Evolutionary conservation across 345 rosid species (phyloP), one percentile per base, ranked within the genome.

Genomic region (Euphorbia tirucalli): DNA sequence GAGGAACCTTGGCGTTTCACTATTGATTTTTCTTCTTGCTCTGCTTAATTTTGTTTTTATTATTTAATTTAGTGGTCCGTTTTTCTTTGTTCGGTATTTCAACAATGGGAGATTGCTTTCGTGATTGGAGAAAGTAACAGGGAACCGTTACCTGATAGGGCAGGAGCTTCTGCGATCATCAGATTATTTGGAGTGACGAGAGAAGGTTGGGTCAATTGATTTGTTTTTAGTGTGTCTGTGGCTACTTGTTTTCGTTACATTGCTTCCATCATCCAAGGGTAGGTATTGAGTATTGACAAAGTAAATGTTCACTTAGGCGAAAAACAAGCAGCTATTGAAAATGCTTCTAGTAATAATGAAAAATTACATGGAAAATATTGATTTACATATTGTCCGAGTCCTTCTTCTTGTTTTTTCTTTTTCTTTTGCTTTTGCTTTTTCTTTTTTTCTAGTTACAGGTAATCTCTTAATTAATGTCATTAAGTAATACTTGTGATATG

Each of bases 81-180:
- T 16, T 4, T 58, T 27, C 58, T 62, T 22, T 68, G 65, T 73
- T 59, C 75, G 90, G 97, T 81, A 65, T 95, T 88, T 77, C 99
- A 95, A 86, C 97, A 92, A 71, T 74, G 92, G 87, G 97, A 92
- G 93, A 92, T 95, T 73, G 99, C 90, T 84, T 90, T 87, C 65
- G 82, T 92, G 7, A 82, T 92, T 52, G 84, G 85, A 65, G 93
- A 92, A 75, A 75, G 81, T 69, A 84, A 84, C 32, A 85, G 70
- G 73, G 85, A 84, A 60, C 80, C 89, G 35, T 58, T 89, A 77
- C 91, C 91, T 32, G 77, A 82, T 72, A 84, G 91, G 54, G 86
- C 85, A 13, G 97, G 99, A 19, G 85, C 88, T 50, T 93, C 96
- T 11, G 92, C 97, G 1, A 80, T 92, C 71, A 84, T 92, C 64